Evolutionary conservation across 495 filamentous ascomycete species (phyloP).

Genomic region (Penicillium cataractarum): DNA sequence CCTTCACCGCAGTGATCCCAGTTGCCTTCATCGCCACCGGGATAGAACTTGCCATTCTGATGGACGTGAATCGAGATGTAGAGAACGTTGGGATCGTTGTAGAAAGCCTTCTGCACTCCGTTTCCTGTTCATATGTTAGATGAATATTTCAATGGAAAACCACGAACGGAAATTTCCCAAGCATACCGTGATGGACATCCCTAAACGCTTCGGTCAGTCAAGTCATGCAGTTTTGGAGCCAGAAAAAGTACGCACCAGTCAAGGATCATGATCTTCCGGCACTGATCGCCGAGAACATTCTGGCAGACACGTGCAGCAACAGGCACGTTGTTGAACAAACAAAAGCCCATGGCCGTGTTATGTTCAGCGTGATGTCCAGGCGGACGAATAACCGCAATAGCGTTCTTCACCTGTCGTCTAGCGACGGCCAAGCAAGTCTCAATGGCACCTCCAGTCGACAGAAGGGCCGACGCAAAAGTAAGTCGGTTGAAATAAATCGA

Average conservation of each 20-base stretch:
- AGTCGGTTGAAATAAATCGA: conserved; percentile 88
- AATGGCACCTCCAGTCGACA: conserved; percentile 93
- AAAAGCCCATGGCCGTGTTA: conserved; percentile 86
- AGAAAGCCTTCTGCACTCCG: conserved; percentile 95
- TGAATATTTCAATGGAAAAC: too few species aligned
- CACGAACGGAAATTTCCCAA: too few species aligned
- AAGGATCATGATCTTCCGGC: conserved; percentile 87
- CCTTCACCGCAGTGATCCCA: conserved; percentile 76
- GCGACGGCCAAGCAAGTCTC: conserved; percentile 90
- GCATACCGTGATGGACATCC: conserved; percentile 66
- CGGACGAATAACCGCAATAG: conserved; percentile 90
- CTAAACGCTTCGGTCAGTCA: conserved; percentile 35
- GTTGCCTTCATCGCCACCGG: conserved; percentile 73
- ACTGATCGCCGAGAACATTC: conserved; percentile 69
- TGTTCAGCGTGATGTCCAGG: conserved; percentile 94
- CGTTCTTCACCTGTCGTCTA: conserved; percentile 80
- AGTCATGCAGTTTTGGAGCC: not conserved
- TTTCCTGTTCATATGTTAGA: conserved; percentile 65
- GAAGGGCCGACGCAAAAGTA: conserved; percentile 75
- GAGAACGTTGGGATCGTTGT: conserved; percentile 89
- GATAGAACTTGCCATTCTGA: conserved; percentile 81
- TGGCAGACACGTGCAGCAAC: conserved; percentile 87
- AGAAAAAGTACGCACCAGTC: conserved; percentile 77
- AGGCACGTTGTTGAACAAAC: conserved; percentile 95
- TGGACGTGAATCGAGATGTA: conserved; percentile 98